A percentile compares a stretch with the other conserved stretches of the same genome.
Conservation (phyloP, 495 filamentous ascomycete genomes). For the Xylaria acuta region DNA sequence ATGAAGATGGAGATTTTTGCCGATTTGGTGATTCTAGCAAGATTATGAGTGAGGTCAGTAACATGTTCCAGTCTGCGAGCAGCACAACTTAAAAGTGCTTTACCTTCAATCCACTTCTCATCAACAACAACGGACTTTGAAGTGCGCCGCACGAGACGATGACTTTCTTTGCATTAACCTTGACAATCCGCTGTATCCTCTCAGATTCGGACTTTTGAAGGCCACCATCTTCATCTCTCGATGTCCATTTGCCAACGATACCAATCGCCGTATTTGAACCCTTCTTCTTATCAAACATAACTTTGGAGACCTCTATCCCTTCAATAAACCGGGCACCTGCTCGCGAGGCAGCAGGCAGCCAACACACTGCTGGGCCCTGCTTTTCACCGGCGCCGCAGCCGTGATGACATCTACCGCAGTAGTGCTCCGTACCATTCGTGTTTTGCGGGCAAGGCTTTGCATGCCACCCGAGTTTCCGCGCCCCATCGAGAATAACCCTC, state of each 20-base stretch:
- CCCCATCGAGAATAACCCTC: constrained; percentile 72
- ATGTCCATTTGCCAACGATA: constrained; percentile 74
- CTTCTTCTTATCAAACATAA: constrained; percentile 66
- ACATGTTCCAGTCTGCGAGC: background rate
- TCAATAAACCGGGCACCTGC: constrained; percentile 81
- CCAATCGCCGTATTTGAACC: constrained; percentile 68
- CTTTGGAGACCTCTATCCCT: constrained; percentile 70
- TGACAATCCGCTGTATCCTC: constrained; percentile 61
- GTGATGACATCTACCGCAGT: constrained; percentile 79
- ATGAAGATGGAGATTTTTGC: constrained; percentile 83
- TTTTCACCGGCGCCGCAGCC: constrained; percentile 78
- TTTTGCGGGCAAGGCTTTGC: constrained; percentile 81
- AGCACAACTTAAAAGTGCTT: background rate
- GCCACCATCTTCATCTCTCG: constrained; percentile 67
- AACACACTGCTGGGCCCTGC: constrained; percentile 77
- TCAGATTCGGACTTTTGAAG: constrained; percentile 55
- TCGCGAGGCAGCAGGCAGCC: constrained; percentile 76
- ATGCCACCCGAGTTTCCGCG: constrained; percentile 74
- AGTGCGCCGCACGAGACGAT: constrained; percentile 77
- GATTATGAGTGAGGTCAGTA: background rate
- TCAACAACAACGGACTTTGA: constrained; percentile 75
- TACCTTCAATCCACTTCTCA: constrained; percentile 71
- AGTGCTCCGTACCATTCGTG: constrained; percentile 70
- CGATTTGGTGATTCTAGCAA: constrained; percentile 77
- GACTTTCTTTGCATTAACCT: constrained; percentile 82